Evolutionary conservation across 768 basidiomycete species (phyloP).

Genomic region (Artomyces pyxidatus): DNA sequence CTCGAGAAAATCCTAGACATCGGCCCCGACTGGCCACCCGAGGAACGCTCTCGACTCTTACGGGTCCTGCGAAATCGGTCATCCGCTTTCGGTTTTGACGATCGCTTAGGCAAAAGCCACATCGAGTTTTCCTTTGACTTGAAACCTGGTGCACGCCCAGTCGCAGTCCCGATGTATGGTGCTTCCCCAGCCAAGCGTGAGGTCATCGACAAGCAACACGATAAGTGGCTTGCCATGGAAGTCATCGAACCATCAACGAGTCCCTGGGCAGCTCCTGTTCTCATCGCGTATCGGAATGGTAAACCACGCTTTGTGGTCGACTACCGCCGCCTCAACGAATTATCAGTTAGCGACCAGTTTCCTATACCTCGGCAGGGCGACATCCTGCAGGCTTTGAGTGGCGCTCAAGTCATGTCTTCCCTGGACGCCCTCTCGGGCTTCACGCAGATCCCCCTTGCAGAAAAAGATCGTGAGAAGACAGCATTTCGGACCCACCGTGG

Average conservation of each 20-base stretch:
- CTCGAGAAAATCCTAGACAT: neutral
- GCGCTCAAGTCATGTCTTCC: slow-evolving; percentile 14
- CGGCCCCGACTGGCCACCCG: neutral
- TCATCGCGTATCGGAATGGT: slow-evolving; percentile 27
- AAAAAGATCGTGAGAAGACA: slow-evolving; percentile 22
- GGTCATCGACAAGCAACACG: neutral
- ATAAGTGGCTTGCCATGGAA: slow-evolving; percentile 22
- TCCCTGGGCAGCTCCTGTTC: slow-evolving; percentile 23
- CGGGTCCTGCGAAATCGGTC: neutral
- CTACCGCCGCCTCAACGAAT: slow-evolving; percentile 17
- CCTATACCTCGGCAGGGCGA: slow-evolving; percentile 20
- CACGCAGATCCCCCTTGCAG: slow-evolving; percentile 26
- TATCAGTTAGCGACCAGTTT: slow-evolving; percentile 20
- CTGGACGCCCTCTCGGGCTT: slow-evolving; percentile 31
- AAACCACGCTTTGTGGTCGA: slow-evolving; percentile 29
- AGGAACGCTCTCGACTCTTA: neutral
- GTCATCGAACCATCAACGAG: slow-evolving; percentile 31
- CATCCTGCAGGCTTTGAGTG: slow-evolving; percentile 24
- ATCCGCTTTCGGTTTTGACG: neutral
- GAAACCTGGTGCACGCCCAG: slow-evolving; percentile 15
- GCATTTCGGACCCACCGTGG: slow-evolving; percentile 32
- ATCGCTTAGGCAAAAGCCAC: neutral
- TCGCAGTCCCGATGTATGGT: slow-evolving; percentile 19
- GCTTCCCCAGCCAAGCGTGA: slow-evolving; percentile 17
- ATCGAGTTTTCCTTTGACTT: neutral